Base-by-base conservation (phyloP, 768 basidiomycete species). In the Suillus tomentosus region DNA sequence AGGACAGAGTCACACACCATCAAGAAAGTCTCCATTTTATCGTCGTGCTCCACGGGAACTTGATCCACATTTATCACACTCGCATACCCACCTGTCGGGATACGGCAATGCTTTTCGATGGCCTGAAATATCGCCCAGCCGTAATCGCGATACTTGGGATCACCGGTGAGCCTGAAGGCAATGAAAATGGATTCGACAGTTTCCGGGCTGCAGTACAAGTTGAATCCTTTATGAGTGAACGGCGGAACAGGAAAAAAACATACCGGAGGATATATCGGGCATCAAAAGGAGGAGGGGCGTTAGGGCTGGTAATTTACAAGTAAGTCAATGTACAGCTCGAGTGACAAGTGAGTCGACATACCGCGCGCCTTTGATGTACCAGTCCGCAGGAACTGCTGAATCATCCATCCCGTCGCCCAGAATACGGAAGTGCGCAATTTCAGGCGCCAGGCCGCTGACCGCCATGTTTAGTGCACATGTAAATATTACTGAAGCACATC, bases 21-120 rank as follows among this genome's bases (percentile, higher is more conserved):
- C 77, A 95, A 85, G 79, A 96, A 97, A 14, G 95, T 95, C 78
- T 98, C 95, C 95, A 97, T 96, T 74, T 91, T 89, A 76, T 98
- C 94, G 66, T 94, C 89, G 63, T 84, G 79, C 71, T 80, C 78
- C 2, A 80, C 85, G 0, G 90, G 88, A 11, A 88, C 79, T 65
- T 86, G 82, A 74, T 96, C 93, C 11, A 98, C 96, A 71, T 97
- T 93, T 64, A 89, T 75, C 54, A 98, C 82, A 42, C 87, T 86
- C 19, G 92, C 91, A 71, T 91, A 98, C 10, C 95, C 96, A 22
- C 95, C 96, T 0, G 80, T 82, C n/a, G 82, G 78, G 24, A 95
- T 79, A 56, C 83, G 81, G 70, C 93, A 95, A 72, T 96, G 87
- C 72, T 85, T 85, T 70, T 95, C 86, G 63, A 98, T 96, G 0